Conservation (phyloP, 2,329 filamentous ascomycete genomes). For the Ophiostoma sp. region DNA sequence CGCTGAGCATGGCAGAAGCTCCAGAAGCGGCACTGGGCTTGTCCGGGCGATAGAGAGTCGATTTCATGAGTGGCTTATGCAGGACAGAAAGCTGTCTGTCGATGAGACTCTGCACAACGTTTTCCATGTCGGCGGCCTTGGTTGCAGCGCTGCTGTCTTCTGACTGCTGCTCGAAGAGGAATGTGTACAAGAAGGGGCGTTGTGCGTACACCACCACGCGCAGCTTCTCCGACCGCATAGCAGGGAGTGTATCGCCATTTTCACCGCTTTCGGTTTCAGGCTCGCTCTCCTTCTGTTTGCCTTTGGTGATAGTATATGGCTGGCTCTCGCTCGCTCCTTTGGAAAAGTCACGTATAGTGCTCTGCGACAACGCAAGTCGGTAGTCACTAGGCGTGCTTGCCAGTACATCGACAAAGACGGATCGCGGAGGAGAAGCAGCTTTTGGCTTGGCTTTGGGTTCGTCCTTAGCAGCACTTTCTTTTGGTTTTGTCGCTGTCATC, state of each 20-base stretch:
- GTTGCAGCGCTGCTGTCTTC: neutral
- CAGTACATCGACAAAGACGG: slow-evolving; percentile 59
- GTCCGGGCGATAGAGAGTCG: slow-evolving; percentile 53
- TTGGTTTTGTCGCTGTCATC: neutral
- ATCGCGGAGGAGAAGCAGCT: slow-evolving; percentile 46
- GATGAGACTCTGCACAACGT: slow-evolving; percentile 20
- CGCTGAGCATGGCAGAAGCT: slow-evolving; percentile 17
- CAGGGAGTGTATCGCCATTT: neutral
- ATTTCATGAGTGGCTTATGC: slow-evolving; percentile 50
- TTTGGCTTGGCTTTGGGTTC: neutral
- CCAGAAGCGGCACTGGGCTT: slow-evolving; percentile 37
- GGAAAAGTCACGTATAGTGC: neutral
- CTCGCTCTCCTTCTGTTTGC: neutral
- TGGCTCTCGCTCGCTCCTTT: neutral
- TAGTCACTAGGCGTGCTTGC: slow-evolving; percentile 20
- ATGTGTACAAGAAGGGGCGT: slow-evolving; percentile 70
- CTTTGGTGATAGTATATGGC: neutral
- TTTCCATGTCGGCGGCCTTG: neutral
- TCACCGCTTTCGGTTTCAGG: neutral
- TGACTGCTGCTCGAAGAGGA: slow-evolving; percentile 62
- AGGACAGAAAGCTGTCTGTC: slow-evolving; percentile 51
- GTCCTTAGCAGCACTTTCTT: neutral
- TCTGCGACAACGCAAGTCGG: neutral
- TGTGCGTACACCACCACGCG: slow-evolving; percentile 68
- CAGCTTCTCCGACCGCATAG: slow-evolving; percentile 50